Conservation (phyloP, 345 rosid species). For the Eucalyptus melliodora region DNA sequence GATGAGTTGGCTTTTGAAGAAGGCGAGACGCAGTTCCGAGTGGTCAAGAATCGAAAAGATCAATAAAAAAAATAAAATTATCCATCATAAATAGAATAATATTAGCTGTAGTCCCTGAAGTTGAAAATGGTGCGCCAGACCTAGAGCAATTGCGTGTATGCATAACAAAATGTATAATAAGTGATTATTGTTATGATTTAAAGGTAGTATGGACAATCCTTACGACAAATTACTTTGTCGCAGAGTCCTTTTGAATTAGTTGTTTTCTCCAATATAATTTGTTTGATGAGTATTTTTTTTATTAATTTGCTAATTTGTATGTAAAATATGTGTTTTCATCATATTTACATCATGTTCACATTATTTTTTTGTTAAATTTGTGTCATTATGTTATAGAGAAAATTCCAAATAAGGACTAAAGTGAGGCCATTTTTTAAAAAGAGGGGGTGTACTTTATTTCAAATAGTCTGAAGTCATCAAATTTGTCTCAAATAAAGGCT, state of each 20-base stretch:
- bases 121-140: too few relatives aligned
- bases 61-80: too few relatives aligned
- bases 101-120: too few relatives aligned
- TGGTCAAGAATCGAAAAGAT: too few relatives aligned
- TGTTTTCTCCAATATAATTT: neutral
- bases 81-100: neutral
- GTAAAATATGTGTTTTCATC: neutral
- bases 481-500: neutral
- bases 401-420: too few relatives aligned
- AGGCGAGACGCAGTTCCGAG: neutral
- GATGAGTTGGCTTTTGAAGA: neutral
- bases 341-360: neutral
- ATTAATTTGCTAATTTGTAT: too few relatives aligned
- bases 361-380: neutral
- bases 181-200: too few relatives aligned
- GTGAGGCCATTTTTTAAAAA: neutral
- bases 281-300: neutral
- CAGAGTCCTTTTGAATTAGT: neutral
- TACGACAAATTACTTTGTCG: neutral
- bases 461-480: too few relatives aligned
- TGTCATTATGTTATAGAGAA: too few relatives aligned
- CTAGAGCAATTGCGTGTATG: neutral
- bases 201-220: neutral
- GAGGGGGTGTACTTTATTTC: neutral
- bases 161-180: neutral